phyloP scores from a whole-genome alignment of 331 rosid species.

The Rosa hybrid region DNA sequence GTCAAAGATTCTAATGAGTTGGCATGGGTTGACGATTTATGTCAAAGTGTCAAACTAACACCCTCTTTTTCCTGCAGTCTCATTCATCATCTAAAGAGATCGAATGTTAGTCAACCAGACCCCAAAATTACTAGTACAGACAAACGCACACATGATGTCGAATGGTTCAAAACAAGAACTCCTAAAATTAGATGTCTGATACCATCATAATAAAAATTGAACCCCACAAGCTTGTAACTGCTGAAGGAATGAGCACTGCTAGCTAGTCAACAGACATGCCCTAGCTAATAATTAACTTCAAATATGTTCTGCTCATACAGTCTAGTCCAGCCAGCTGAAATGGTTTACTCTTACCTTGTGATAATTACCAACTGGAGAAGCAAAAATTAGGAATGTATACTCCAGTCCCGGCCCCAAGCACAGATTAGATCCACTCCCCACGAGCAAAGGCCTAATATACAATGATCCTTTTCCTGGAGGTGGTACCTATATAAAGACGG shows the following conservation, averaged over 20 bases:
- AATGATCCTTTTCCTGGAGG: slow-evolving; percentile 60
- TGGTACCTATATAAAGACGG: slow-evolving; percentile 39
- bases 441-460: slow-evolving; percentile 63
- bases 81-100: background rate
- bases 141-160: background rate
- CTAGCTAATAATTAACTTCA: background rate
- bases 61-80: background rate
- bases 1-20: background rate
- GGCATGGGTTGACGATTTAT: background rate
- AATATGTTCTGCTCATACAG: background rate
- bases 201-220: background rate
- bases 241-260: background rate
- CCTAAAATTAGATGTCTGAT: background rate
- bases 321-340: background rate
- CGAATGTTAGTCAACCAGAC: background rate
- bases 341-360: slow-evolving; percentile 38
- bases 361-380: slow-evolving; percentile 52
- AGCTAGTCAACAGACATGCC: background rate
- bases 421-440: slow-evolving; percentile 52
- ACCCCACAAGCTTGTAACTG: background rate
- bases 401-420: slow-evolving; percentile 53
- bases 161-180: background rate
- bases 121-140: background rate
- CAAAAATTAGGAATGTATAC: slow-evolving; percentile 47
- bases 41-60: background rate